Evolutionary conservation across 768 basidiomycete species (phyloP), one percentile per base, ranked within the genome.

Genomic region (Mycena chlorophos): DNA sequence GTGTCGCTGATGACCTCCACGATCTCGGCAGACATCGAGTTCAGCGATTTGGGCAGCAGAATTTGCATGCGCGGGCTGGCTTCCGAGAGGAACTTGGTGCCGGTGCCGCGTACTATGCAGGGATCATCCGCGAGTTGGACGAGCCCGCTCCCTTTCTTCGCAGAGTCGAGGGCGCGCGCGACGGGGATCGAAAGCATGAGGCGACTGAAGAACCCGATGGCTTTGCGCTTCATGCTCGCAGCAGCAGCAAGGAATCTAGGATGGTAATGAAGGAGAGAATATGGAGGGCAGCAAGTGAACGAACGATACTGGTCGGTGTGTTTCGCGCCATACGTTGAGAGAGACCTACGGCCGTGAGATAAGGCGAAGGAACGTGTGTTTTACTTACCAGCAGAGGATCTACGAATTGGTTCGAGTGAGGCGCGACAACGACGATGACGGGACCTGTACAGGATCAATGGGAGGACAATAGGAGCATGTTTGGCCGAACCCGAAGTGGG

Each of bases 101-200:
- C 85, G 31, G 85, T 73, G 13, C 97, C 97, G 19, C 87, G 69
- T 25, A 99, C 76, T 20, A 91, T 71, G 64, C 85, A 86, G 1
- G 94, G 85, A 68, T 98, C 93, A 23, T 86, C 78, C 12, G 76
- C 72, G 49, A 96, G 73, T 60, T 76, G 75, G 39, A 98, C 74
- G 38, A 77, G 72, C 26, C 97, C 97, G 6, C 75, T 76, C 10
- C 93, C 95, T 19, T 84, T 69, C 64, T 78, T 86, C 19, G 92
- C 92, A 49, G 82, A 79, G 66, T 99, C 97, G 20, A 87, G 88
- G 47, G 97, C 95, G 54, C 97, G 88, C 40, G 85, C 81, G 51
- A 98, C 95, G 48, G 96, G 94, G 60, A 99, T 98, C 65, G 89
- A 89, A 49, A 87, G 84, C 89, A 98, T 91, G 37, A 92, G 72